Evolutionary conservation across 2,329 filamentous ascomycete genomes (phyloP), one percentile per base, ranked within the genome.

Genomic region (Lanzia echinophila): DNA sequence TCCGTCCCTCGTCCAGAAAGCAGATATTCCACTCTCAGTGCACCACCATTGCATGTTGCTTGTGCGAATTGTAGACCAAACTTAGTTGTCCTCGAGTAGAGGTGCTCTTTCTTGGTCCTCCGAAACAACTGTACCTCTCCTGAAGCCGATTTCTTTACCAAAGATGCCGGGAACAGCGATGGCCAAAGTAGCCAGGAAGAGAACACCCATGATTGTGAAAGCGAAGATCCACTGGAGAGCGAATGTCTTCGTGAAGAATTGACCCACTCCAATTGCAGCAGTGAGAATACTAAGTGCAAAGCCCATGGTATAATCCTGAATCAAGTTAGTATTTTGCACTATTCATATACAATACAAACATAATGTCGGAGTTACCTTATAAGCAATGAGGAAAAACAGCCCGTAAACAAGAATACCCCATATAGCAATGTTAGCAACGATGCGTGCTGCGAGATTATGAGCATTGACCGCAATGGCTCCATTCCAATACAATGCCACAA

Each of bases 191-290:
- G 81, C 71, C 19, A 90, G 69, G 68, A 94, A 86, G 50, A 95
- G 79, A 24, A 88, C 68, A 1, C 77, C 81, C 77, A 92, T 90
- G 68, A 95, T 90, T 58, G 83, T 76, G 66, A 95, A 94, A 33
- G 90, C 87, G 68, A 95, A 95, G 71, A 95, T 92, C 90, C 90
- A 95, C 73, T 96, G 90, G 60, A 95, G 76, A 6, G 88, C 87
- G 61, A 95, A 76, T 56, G 85, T 70, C 68, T 90, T 83, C 64
- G 79, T 77, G 48, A 83, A 73, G 72, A 95, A 84, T 69, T 96
- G 90, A 13, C 82, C 79, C 15, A 94, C 82, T 12, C 88, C 89
- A 41, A 95, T 82, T 17, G 89, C 82, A 5, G 89, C 83, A 1
- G 82, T 74, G 45, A 95, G 74, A 43, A 90, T 77, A 62, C 83